phyloP scores from a whole-genome alignment of 2,329 filamentous ascomycete genomes.

The Endoconidiophora polonica region DNA sequence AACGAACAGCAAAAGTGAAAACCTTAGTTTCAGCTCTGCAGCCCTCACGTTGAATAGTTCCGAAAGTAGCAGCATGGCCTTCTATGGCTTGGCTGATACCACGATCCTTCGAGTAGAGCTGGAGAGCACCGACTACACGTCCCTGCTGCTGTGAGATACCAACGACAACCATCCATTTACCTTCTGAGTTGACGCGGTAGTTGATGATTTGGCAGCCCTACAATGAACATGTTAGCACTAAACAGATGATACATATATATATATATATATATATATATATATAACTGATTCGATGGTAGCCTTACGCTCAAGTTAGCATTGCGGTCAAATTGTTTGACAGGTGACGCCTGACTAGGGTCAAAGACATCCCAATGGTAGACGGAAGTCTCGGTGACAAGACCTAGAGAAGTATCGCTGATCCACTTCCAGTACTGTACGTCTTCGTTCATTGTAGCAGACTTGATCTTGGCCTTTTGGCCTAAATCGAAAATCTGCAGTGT shows the following conservation, averaged over 20 bases:
- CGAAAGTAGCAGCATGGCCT: conserved; percentile 90
- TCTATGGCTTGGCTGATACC: conserved; percentile 97
- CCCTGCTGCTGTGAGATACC: conserved; percentile 89
- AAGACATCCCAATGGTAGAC: conserved; percentile 98
- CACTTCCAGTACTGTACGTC: conserved; percentile 99
- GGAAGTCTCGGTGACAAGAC: conserved; percentile 75
- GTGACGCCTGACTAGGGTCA: conserved; percentile 59
- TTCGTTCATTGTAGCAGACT: conserved; percentile 90
- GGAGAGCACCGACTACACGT: conserved; percentile 88
- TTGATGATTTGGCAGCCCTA: conserved; percentile 98
- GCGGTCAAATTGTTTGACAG: conserved; percentile 86
- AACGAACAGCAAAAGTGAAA: conserved; percentile 90
- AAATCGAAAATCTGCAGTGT: conserved; percentile 98
- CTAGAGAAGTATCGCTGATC: conserved; percentile 79
- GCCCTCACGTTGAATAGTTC: conserved; percentile 73
- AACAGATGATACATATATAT: background rate
- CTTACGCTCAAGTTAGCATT: conserved; percentile 75
- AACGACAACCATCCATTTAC: conserved; percentile 96
- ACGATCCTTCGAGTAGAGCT: conserved; percentile 88
- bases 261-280: background rate
- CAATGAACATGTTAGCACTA: background rate
- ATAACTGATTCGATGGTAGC: conserved; percentile 14
- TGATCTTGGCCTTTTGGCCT: conserved; percentile 81
- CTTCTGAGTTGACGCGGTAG: conserved; percentile 87
- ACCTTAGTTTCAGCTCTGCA: conserved; percentile 83